phyloP scores from a whole-genome alignment of 257 asterid species.

The Datura wrightii region DNA sequence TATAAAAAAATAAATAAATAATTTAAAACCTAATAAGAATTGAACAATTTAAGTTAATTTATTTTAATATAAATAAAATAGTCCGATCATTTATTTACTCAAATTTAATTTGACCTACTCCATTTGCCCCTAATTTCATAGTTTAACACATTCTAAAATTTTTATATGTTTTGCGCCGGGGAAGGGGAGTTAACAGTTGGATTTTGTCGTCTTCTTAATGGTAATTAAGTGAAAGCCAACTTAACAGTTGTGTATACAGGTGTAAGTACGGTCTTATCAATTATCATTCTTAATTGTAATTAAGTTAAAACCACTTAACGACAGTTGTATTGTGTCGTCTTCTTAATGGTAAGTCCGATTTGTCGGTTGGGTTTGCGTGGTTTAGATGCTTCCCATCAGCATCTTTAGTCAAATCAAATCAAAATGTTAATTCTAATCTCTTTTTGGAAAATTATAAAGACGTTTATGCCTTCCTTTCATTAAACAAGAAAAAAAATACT shows the following conservation, averaged over 20 bases:
- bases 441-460: neutral
- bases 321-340: neutral
- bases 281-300: neutral
- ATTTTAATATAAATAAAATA: too few species aligned
- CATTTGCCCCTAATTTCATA: too few species aligned
- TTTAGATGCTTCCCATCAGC: neutral
- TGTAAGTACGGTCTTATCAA: neutral
- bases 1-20: too few species aligned
- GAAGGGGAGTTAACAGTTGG: neutral
- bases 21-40: too few species aligned
- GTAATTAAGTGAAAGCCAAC: conserved; percentile 13
- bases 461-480: too few species aligned
- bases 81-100: too few species aligned
- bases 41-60: too few species aligned
- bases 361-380: conserved; percentile 6
- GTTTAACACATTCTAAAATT: neutral
- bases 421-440: neutral
- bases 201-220: conserved; percentile 7
- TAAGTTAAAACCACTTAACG: neutral
- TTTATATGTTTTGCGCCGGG: too few species aligned
- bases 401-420: neutral
- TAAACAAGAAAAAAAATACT: too few species aligned
- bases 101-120: too few species aligned
- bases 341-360: neutral
- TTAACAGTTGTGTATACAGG: neutral